These are phyloP conservation scores for Penicillium longicatenatum DNA, from an alignment of 495 filamentous ascomycete species.

Conservation along the genomic window DNA sequence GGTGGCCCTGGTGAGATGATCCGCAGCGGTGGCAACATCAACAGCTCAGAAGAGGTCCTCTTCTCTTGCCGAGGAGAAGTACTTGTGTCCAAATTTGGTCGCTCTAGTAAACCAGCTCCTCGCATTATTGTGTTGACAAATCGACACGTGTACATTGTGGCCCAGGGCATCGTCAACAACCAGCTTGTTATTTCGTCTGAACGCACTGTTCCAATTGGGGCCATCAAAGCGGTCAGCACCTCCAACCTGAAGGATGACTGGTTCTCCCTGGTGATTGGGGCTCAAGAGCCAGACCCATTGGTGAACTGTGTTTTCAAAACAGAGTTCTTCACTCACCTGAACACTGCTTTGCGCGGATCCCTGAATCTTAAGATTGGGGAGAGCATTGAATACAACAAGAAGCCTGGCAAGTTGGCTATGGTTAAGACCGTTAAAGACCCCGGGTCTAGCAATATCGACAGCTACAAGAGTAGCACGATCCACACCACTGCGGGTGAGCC, in stretches of 20 bases:
- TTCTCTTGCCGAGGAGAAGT: conserved; percentile 92
- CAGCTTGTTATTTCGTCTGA: conserved; percentile 80
- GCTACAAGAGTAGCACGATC: conserved; percentile 91
- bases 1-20: conserved; percentile 83
- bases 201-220: conserved; percentile 75
- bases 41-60: conserved; percentile 67
- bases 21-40: conserved; percentile 66
- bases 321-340: conserved; percentile 92
- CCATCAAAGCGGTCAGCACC: conserved; percentile 80
- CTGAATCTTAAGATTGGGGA: conserved; percentile 81
- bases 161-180: conserved; percentile 79
- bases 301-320: conserved; percentile 95
- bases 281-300: conserved; percentile 89
- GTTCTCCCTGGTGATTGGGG: conserved; percentile 90
- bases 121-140: conserved; percentile 85
- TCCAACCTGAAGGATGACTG: conserved; percentile 90
- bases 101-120: conserved; percentile 89
- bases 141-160: conserved; percentile 82
- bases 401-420: conserved; percentile 85
- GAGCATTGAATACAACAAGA: conserved; percentile 93
- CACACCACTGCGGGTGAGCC: conserved; percentile 86
- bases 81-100: conserved; percentile 89
- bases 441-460: conserved; percentile 65
- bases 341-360: conserved; percentile 70
- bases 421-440: conserved; percentile 92